Conservation (phyloP, 2,329 filamentous ascomycete species). For the Diaporthe ilicicola region DNA sequence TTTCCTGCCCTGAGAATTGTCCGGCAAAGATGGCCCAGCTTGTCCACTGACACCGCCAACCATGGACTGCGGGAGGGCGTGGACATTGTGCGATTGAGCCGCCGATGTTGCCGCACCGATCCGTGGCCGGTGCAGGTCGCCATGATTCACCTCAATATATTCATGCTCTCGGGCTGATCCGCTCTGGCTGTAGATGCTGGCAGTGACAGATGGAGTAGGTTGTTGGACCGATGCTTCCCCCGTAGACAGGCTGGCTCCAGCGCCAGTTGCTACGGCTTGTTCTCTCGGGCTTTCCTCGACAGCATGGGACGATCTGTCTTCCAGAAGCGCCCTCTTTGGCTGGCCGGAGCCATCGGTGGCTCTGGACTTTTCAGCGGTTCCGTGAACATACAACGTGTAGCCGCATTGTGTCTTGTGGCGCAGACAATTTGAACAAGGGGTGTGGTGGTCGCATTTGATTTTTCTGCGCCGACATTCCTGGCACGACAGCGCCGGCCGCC, state of each 20-base stretch:
- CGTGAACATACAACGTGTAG: not conserved
- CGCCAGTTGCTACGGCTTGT: not conserved
- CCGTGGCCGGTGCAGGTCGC: no score
- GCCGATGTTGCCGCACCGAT: not conserved
- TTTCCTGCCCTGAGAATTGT: not conserved
- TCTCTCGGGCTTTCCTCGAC: not conserved
- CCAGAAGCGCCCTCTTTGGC: not conserved
- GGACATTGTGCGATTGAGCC: no score
- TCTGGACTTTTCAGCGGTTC: not conserved
- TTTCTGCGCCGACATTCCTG: conserved; percentile 17
- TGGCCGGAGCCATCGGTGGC: not conserved
- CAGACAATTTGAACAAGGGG: conserved; percentile 77
- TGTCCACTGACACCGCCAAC: not conserved
- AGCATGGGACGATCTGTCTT: not conserved
- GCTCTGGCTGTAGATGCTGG: no score
- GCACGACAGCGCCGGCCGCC: conserved; percentile 20
- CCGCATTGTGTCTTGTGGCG: conserved; percentile 93
- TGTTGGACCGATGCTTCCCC: not conserved
- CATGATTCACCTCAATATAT: no score
- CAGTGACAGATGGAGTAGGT: not conserved
- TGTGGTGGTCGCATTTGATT: conserved; percentile 23
- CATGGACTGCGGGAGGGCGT: not conserved
- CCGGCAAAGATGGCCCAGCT: no score
- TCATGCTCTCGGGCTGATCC: not conserved
- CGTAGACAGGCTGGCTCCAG: not conserved